Evolutionary conservation across 371 early-diverging fungal species (phyloP).

Genomic region (Apophysomyces sp.): DNA sequence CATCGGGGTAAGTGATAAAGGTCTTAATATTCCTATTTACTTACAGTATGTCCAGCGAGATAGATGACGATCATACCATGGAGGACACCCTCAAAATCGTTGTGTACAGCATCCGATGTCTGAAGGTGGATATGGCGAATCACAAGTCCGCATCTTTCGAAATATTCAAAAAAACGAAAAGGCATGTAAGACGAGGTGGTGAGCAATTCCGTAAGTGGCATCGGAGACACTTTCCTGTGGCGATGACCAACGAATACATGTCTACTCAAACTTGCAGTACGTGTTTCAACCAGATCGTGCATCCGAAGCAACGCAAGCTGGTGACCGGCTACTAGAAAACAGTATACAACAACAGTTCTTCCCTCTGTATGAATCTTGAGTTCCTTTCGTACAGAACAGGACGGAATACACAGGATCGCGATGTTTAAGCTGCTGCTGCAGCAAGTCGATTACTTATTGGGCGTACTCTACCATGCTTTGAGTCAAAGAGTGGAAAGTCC

Average conservation of each 20-base stretch:
- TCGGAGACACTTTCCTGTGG: background rate
- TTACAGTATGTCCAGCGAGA: conserved; percentile 6
- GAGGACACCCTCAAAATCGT: conserved; percentile 10
- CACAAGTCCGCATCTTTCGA: too few relatives aligned
- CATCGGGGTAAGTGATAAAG: background rate
- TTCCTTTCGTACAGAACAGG: background rate
- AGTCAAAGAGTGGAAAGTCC: too few relatives aligned
- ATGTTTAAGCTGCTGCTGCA: background rate
- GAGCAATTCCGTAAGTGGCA: background rate
- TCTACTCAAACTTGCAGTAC: background rate
- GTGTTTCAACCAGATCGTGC: background rate
- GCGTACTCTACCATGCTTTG: background rate
- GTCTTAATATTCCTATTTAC: background rate
- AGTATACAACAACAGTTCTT: background rate
- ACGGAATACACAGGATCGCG: background rate
- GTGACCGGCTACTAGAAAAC: background rate
- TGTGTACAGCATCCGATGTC: conserved; percentile 11
- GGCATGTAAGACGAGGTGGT: background rate
- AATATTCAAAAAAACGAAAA: too few relatives aligned
- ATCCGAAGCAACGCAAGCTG: background rate
- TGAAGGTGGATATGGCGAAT: too few relatives aligned
- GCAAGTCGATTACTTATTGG: background rate
- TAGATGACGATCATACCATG: conserved; percentile 7
- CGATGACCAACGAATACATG: background rate
- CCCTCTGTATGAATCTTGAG: background rate